A percentile compares a stretch with the other conserved stretches of the same genome.
These are phyloP conservation scores for Sindora glabra DNA, from an alignment of 306 rosid genomes.

Conservation along the genomic window DNA sequence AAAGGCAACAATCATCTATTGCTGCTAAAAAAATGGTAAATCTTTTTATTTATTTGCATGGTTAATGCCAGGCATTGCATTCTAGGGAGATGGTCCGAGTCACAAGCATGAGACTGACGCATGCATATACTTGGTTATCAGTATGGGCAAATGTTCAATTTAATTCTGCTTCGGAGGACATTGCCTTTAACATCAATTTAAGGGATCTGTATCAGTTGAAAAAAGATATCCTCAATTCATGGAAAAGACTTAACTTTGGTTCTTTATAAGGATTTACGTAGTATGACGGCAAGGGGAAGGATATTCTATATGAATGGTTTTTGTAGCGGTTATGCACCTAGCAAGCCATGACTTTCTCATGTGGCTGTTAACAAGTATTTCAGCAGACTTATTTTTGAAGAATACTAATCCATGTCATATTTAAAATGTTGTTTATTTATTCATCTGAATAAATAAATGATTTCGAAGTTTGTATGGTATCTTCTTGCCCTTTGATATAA, in stretches of 20 bases:
- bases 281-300: background rate
- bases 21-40: slow-evolving; percentile 37
- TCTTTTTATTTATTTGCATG: background rate
- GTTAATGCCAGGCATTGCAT: background rate
- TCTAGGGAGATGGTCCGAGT: background rate
- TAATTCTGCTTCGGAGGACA: background rate
- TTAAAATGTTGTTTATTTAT: background rate
- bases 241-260: too few relatives aligned
- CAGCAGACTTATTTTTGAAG: background rate
- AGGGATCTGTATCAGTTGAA: background rate
- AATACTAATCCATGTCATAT: background rate
- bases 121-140: background rate
- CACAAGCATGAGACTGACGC: background rate
- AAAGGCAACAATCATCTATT: slow-evolving; percentile 34
- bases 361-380: background rate
- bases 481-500: background rate
- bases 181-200: background rate
- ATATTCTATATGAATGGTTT: background rate
- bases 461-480: background rate
- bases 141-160: background rate
- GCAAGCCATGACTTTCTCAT: background rate
- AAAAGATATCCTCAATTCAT: too few relatives aligned
- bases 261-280: background rate
- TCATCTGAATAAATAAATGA: background rate
- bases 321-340: background rate